Base-by-base conservation (phyloP, 345 rosid genomes). In the Orychophragmus violaceus region DNA sequence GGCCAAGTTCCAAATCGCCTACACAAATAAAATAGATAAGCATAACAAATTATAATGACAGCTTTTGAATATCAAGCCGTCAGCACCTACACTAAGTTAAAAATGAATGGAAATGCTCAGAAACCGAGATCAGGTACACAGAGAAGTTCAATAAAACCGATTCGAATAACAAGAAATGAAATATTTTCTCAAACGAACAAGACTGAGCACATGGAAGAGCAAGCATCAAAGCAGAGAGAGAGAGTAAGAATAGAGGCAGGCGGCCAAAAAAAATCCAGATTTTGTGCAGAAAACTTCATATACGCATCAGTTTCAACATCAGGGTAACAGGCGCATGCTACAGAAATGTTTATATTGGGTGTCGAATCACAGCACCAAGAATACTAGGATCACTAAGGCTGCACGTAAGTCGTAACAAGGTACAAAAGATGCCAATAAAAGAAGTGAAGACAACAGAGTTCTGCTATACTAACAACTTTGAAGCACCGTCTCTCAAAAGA, bases 1-100 rank as follows among this genome's bases (percentile, higher is more conserved):
- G 98, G 95, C 97, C 98, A 93, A 41, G 91, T 83, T 61, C 98
- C 97, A 77, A 93, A 93, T 35, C 86, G 86, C 35, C 98, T 90
- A 49, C 51, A 74, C 8, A 77, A 39, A 35, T 25, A 55, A 44
- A 17, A 21, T 4, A 66, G 25, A 50, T 6, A 51, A 22, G 59
- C 7, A 24, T 23, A 29, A 4, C 23, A 56, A 3, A 3, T 25
- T 2, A 16, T 11, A 29, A 29, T 14, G 46, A 56, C 8, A 19
- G 44, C 32, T 49, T 46, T 37, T 36, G 13, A 12, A 37, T 9
- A 58, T 35, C 14, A 4, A 50, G 53, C 25, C 6, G 3, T 9
- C 33, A 59, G 23, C 50, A 59, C 13, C 13, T 36, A 69, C 39
- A 49, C n/a, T 46, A 23, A 1, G 30, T 10, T 10, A 5, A 5